Conservation (phyloP, 768 basidiomycete species). For the Inosperma sp. region DNA sequence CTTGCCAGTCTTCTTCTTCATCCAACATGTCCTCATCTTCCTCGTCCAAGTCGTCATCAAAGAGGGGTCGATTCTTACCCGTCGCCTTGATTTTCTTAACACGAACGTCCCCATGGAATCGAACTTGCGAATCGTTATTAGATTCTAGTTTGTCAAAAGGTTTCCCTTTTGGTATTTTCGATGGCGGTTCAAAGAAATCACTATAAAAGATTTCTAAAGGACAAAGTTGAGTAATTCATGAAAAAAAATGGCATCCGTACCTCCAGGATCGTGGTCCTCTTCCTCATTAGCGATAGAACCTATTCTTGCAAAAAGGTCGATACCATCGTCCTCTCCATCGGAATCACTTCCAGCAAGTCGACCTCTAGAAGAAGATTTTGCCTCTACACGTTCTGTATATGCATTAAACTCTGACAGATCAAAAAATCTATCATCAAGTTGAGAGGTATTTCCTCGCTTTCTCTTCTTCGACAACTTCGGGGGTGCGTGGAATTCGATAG, state of each 20-base stretch:
- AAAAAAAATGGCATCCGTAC: constrained; percentile 3
- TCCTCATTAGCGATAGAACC: constrained; percentile 39
- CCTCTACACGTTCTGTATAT: constrained; percentile 76
- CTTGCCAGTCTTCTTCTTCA: constrained; percentile 27
- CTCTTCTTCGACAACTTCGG: constrained; percentile 25
- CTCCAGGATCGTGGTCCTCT: constrained; percentile 41
- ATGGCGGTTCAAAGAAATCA: constrained; percentile 74
- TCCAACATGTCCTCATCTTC: constrained; percentile 31
- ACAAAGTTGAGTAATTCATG: not conserved
- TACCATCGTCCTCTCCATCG: constrained; percentile 51
- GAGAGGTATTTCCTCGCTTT: constrained; percentile 25
- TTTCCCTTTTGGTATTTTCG: constrained; percentile 1
- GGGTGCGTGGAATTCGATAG: constrained; percentile 23
- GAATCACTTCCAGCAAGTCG: constrained; percentile 47
- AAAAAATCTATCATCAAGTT: constrained; percentile 90
- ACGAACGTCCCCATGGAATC: constrained; percentile 76
- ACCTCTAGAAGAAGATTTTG: constrained; percentile 56
- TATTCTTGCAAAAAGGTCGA: constrained; percentile 68
- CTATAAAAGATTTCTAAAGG: constrained; percentile 57
- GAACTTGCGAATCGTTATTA: constrained; percentile 46
- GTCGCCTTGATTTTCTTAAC: constrained; percentile 77
- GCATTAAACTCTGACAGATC: constrained; percentile 82
- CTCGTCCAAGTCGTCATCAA: constrained; percentile 36
- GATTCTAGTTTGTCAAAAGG: constrained; percentile 18
- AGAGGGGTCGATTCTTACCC: constrained; percentile 59